Conservation (phyloP, 345 rosid genomes). For the Triadica sebifera region DNA sequence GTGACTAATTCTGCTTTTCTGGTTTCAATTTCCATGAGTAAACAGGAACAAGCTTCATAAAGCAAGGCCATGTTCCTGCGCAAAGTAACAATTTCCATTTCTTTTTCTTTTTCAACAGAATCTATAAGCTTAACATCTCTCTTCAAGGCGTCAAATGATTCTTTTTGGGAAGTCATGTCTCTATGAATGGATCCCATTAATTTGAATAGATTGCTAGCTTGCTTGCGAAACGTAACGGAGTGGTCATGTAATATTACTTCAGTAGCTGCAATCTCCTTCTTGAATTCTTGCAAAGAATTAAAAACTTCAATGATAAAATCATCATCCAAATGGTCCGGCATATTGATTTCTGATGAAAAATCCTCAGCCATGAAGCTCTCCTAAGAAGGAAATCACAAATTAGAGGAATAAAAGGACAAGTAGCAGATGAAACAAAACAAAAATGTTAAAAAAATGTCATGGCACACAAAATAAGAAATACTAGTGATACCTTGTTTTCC, state of each 20-base stretch:
- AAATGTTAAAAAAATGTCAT: not conserved
- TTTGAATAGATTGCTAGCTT: conserved; percentile 45
- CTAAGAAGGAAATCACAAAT: conserved; percentile 39
- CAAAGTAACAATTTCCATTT: conserved; percentile 46
- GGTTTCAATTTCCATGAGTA: conserved; percentile 64
- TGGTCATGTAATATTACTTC: conserved; percentile 54
- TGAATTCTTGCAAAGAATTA: conserved; percentile 53
- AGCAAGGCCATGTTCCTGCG: conserved; percentile 55
- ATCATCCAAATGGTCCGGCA: conserved; percentile 44
- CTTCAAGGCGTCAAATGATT: conserved; percentile 41
- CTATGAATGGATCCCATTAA: conserved; percentile 34
- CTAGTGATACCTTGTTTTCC: conserved; percentile 47
- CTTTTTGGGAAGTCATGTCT: conserved; percentile 38
- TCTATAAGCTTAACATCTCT: conserved; percentile 41
- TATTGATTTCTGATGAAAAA: conserved; percentile 37
- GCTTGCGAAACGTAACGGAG: conserved; percentile 45
- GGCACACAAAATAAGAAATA: conserved; percentile 7
- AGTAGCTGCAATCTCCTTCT: conserved; percentile 38
- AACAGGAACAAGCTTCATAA: conserved; percentile 60
- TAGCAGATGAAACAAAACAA: not conserved
- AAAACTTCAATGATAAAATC: conserved; percentile 37
- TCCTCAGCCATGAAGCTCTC: conserved; percentile 38
- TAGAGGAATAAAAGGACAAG: conserved; percentile 18
- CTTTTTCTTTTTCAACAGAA: conserved; percentile 49
- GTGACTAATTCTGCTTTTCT: conserved; percentile 44